A percentile compares a stretch with the other conserved stretches of the same genome.
Evolutionary conservation across 306 rosid species (phyloP).

Genomic region (Cicer arietinum): DNA sequence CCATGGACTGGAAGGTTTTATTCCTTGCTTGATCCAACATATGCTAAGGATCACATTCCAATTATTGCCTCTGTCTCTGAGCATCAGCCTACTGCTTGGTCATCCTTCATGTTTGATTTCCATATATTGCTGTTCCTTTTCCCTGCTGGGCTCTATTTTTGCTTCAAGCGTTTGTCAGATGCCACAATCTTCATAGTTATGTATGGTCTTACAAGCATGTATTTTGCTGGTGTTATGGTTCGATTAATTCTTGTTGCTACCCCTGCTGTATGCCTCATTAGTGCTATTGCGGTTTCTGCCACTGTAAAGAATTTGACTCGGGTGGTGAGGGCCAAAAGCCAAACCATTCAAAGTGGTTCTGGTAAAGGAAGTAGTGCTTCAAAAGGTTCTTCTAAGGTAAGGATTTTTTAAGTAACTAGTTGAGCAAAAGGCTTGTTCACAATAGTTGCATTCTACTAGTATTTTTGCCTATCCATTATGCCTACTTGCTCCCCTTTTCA

Average conservation of each 20-base stretch:
- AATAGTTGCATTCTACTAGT: conserved; percentile 25
- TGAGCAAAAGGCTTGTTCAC: conserved; percentile 23
- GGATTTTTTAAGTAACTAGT: conserved; percentile 27
- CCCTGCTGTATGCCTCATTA: conserved; percentile 94
- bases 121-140: conserved; percentile 91
- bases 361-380: conserved; percentile 62
- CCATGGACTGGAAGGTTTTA: conserved; percentile 99
- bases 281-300: conserved; percentile 97
- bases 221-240: conserved; percentile 99
- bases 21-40: conserved; percentile 97
- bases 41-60: conserved; percentile 97
- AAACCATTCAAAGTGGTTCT: conserved; percentile 73
- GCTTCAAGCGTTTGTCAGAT: conserved; percentile 98
- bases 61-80: conserved; percentile 99
- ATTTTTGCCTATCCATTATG: background rate
- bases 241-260: conserved; percentile 97
- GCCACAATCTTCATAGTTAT: conserved; percentile 94
- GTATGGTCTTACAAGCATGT: conserved; percentile 99
- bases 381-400: conserved; percentile 88
- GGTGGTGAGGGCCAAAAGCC: conserved; percentile 68
- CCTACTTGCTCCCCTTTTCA: conserved; percentile 1
- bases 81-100: conserved; percentile 99
- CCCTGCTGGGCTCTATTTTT: conserved; percentile 98
- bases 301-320: conserved; percentile 86
- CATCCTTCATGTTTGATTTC: conserved; percentile 99